Evolutionary conservation across 176 grass and related monocot genomes (phyloP).

Genomic region (Bonia amplexicaulis): DNA sequence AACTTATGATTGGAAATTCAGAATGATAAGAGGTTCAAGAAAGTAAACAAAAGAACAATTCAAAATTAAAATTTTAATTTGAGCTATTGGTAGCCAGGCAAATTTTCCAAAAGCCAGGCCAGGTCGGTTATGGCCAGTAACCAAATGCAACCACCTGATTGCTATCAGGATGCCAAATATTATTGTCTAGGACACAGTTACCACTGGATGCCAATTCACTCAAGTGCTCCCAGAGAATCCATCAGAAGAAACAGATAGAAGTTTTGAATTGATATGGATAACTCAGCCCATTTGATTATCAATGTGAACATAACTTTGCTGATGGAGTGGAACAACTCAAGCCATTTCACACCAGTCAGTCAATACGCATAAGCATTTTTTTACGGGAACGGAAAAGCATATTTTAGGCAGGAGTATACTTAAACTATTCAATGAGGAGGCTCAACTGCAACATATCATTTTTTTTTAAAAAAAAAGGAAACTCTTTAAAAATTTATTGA

Average conservation of each 20-base stretch:
- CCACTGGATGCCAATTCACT: not conserved
- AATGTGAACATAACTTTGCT: not conserved
- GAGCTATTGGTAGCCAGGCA: slow-evolving; percentile 17
- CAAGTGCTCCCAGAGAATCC: not conserved
- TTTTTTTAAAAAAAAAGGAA: not conserved
- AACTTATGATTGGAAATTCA: slow-evolving; percentile 2
- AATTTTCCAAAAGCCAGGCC: not conserved
- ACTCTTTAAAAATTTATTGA: not conserved
- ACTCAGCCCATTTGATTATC: not conserved
- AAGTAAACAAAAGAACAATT: slow-evolving; percentile 5
- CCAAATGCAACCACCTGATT: not conserved
- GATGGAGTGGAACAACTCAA: slow-evolving; percentile 1
- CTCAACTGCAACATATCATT: not conserved
- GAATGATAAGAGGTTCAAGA: not conserved
- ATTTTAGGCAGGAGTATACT: not conserved
- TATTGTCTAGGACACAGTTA: slow-evolving; percentile 3
- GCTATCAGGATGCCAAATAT: not conserved
- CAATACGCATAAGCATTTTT: not conserved
- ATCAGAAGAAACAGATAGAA: not conserved
- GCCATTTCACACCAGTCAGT: slow-evolving; percentile 1
- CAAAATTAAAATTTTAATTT: not conserved
- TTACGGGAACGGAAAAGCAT: not conserved
- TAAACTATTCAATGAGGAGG: slow-evolving; percentile 15
- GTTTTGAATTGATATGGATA: not conserved
- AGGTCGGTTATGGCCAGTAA: not conserved